Percentiles rank a stretch among this genome's conserved stretches.
Conservation (phyloP, 192 early-diverging fungal genomes). For the Geranomyces michiganensis region DNA sequence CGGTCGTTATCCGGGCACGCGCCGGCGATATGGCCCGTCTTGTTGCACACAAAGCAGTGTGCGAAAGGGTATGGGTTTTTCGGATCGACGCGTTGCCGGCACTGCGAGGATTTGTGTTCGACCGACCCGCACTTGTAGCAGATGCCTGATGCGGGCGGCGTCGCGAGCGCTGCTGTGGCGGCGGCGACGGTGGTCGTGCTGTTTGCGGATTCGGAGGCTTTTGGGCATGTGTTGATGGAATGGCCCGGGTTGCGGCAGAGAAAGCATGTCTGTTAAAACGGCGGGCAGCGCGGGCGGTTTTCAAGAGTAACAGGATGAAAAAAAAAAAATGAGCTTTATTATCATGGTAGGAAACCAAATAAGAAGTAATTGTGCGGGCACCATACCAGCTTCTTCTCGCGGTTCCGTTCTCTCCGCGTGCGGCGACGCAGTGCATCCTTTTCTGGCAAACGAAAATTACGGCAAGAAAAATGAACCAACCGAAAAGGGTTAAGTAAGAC, state of each 20-base stretch:
- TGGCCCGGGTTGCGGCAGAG: constrained; percentile 84
- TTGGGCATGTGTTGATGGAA: constrained; percentile 80
- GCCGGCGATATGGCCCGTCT: constrained; percentile 78
- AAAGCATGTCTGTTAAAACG: constrained; percentile 70
- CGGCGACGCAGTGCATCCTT: constrained; percentile 43
- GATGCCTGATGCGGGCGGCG: constrained; percentile 47
- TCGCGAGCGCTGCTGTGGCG: background rate
- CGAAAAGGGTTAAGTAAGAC: too few relatives aligned
- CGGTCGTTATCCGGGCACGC: constrained; percentile 86
- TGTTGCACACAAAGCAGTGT: constrained; percentile 86
- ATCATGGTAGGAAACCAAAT: too few relatives aligned
- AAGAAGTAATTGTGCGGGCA: too few relatives aligned
- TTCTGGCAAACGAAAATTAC: constrained; percentile 32
- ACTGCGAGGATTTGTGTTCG: constrained; percentile 82
- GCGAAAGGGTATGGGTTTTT: constrained; percentile 70
- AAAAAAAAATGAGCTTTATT: too few relatives aligned
- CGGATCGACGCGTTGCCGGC: constrained; percentile 57
- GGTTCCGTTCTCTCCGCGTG: constrained; percentile 38
- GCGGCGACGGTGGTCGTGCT: background rate
- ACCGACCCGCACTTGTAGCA: constrained; percentile 90
- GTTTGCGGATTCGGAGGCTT: constrained; percentile 27
- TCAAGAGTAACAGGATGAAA: too few relatives aligned
- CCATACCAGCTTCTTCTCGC: constrained; percentile 46
- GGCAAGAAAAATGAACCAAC: too few relatives aligned
- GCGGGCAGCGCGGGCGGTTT: background rate